Base-by-base conservation (phyloP, 2,329 filamentous ascomycete genomes). In the Cadophora gregata region DNA sequence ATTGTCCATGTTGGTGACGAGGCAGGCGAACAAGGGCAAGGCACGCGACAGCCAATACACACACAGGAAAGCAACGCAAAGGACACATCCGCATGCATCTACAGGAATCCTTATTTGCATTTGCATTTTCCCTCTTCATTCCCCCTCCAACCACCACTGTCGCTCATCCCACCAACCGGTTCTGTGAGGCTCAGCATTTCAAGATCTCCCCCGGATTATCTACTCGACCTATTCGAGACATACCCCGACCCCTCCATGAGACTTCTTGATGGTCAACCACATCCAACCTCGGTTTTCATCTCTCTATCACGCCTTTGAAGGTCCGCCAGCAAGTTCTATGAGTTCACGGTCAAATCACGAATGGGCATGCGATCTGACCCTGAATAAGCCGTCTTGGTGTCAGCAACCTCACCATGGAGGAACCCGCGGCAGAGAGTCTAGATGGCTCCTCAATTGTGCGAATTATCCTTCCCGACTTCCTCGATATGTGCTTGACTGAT, bases 361-460 rank as follows among this genome's bases (percentile, higher is more conserved):
- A 72, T 72, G 71, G 73, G 69, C 70, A 64, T 59, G 63, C 64
- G 50, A 66, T 21, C 61, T 64, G 36, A 60, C 48, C 48, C 56
- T n/a, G 47, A 51, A 58, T 67, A 66, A 70, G 62, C 61, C 33
- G 60, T 64, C 63, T 59, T 64, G 63, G 59, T 65, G 60, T 65
- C 65, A 56, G 58, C 63, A 65, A 45, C 50, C 65, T 67, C 64
- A 63, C 38, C 51, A 84, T 85, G 82, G 80, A 81, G 69, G 78
- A 81, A 70, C 72, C 79, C 68, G 74, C 74, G 63, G 79, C 82
- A 70, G 82, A 92, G 73, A 90, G 87, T 79, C 88, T 88, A 66
- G 92, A 94, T 83, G 90, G 85, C 81, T 90, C 90, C 67, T 93
- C 92, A 70, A 88, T 94, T 74, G 90, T 92, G 79, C 79, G 88